Evolutionary conservation across 257 asterid genomes (phyloP), one percentile per base, ranked within the genome.

Genomic region (Paulownia fortunei): DNA sequence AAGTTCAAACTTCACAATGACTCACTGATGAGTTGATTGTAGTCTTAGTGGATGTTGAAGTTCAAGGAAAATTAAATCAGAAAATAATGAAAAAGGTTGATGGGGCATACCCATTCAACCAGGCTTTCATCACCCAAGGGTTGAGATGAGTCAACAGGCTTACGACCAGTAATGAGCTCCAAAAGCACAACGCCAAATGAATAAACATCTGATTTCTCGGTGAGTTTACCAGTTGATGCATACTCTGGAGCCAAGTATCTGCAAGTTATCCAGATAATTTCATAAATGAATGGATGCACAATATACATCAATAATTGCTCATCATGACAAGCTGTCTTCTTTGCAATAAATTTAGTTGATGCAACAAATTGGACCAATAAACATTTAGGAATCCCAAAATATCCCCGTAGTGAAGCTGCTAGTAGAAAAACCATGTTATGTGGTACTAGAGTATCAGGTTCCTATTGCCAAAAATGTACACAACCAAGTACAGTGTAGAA

Each of bases 221-320:
- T 88, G 59, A 90, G 82, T 81, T 90, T 90, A 42, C 96, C 96
- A 58, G 84, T 83, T 70, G 93, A 83, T 39, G 96, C 96, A 77
- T 90, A 90, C 82, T 90, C 96, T 15, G 96, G 96, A 26, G 93
- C 93, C 93, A 90, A 80, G 85, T 90, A 90, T 75, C 93, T 90
- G 88, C 56, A 79, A 71, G 63, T 69, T 49, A 77, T 72, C 72
- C 79, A 78, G 6, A 68, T 52, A 39, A 51, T 42, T 79, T 16
- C 19, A 24, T 27, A 51, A 66, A 71, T 59, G 42, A 11, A 32
- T 8, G 64, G 27, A 51, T 70, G 46, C 11, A 44, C 7, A 21
- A 8, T 8, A 3, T 65, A 15, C 18, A 4, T 23, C 16, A 37
- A 6, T n/a, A 23, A n/a, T n/a, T n/a, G n/a, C n/a, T n/a, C n/a